These are phyloP conservation scores for Lactarius sp. DNA, from an alignment of 768 basidiomycete genomes.

Conservation along the genomic window DNA sequence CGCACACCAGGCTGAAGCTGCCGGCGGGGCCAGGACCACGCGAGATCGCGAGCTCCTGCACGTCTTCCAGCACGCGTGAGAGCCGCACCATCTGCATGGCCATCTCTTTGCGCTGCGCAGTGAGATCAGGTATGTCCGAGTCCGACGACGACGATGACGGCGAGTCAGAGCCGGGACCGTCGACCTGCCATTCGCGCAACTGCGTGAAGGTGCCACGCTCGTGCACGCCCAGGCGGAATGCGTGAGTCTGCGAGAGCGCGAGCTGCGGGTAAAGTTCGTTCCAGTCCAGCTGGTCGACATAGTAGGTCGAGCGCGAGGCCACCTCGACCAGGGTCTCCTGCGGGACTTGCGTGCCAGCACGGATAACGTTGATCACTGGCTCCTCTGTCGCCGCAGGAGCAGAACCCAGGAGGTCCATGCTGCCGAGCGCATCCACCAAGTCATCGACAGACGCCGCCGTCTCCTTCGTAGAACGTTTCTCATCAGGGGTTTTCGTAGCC, in stretches of 20 bases:
- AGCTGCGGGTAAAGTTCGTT: conserved; percentile 59
- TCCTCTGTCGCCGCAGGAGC: background rate
- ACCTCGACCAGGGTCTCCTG: conserved; percentile 32
- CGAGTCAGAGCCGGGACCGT: background rate
- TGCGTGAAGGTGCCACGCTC: conserved; percentile 46
- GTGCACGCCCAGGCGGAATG: conserved; percentile 58
- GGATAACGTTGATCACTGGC: conserved; percentile 9
- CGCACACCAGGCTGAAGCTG: conserved; percentile 14
- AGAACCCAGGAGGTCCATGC: conserved; percentile 16
- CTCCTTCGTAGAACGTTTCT: background rate
- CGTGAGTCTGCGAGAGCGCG: conserved; percentile 61
- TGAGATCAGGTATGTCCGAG: background rate
- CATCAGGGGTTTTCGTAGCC: background rate
- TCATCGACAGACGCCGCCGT: conserved; percentile 18
- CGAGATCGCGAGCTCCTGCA: conserved; percentile 17
- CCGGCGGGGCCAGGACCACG: conserved; percentile 13
- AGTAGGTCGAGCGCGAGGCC: conserved; percentile 30
- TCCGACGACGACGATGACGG: background rate
- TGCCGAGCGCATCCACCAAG: conserved; percentile 25
- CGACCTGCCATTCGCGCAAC: conserved; percentile 42
- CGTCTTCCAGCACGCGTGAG: conserved; percentile 13
- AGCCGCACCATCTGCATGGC: conserved; percentile 12
- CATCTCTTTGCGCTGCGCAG: background rate
- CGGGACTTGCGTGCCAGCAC: conserved; percentile 17
- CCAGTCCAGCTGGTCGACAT: conserved; percentile 44